Conservation (phyloP, 1,139 yeast genomes). For the Protomyces lactucae-debilis region DNA sequence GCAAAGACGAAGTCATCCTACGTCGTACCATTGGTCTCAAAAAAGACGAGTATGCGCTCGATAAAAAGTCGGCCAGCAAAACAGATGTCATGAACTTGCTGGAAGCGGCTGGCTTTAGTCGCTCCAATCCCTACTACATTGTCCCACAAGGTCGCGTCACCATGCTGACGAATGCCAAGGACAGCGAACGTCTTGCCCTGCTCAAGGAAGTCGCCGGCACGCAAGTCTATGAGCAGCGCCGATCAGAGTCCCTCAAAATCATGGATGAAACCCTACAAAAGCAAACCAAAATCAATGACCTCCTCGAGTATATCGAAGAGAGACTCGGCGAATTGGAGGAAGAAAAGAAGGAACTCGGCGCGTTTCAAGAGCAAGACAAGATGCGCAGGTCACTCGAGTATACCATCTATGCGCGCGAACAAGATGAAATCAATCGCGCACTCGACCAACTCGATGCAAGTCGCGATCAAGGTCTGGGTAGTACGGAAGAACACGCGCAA, state of each 20-base stretch:
- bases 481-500: constrained; percentile 46
- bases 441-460: constrained; percentile 60
- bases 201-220: constrained; percentile 96
- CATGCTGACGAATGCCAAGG: constrained; percentile 81
- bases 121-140: constrained; percentile 87
- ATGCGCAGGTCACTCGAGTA: constrained; percentile 69
- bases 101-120: constrained; percentile 89
- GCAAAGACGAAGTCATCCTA: constrained; percentile 62
- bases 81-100: constrained; percentile 76
- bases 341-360: constrained; percentile 71
- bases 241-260: constrained; percentile 72
- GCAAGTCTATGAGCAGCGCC: constrained; percentile 74
- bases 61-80: constrained; percentile 55
- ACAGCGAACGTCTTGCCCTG: constrained; percentile 67
- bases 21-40: constrained; percentile 88
- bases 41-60: constrained; percentile 77
- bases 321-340: constrained; percentile 72
- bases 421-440: constrained; percentile 55
- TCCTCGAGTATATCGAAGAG: constrained; percentile 63
- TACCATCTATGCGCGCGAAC: constrained; percentile 71
- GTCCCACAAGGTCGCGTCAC: constrained; percentile 89
- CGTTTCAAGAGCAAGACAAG: constrained; percentile 63
- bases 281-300: constrained; percentile 68
- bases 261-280: constrained; percentile 69
- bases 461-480: constrained; percentile 50